These are phyloP conservation scores for Suhomyces bokatorum DNA, from an alignment of 1,139 yeast species.

Conservation along the genomic window DNA sequence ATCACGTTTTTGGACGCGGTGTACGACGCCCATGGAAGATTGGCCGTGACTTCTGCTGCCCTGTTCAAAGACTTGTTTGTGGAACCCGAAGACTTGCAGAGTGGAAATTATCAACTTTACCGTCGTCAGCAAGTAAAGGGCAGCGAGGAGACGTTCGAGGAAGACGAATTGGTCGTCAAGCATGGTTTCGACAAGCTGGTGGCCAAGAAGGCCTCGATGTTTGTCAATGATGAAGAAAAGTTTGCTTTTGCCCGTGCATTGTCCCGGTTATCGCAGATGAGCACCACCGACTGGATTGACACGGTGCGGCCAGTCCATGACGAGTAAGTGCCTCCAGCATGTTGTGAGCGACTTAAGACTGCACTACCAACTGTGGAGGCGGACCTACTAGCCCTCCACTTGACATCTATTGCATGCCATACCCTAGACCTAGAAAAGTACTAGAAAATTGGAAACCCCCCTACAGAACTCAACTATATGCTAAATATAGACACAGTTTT, in stretches of 20 bases:
- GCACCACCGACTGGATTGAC: conserved; percentile 89
- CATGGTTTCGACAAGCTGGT: conserved; percentile 75
- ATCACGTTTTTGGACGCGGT: conserved; percentile 95
- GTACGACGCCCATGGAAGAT: conserved; percentile 81
- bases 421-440: too few species aligned
- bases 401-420: too few species aligned
- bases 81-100: conserved; percentile 68
- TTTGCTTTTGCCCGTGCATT: conserved; percentile 96
- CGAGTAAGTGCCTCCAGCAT: neutral
- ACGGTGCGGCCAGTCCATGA: conserved; percentile 12
- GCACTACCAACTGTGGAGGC: too few species aligned
- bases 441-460: too few species aligned
- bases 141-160: conserved; percentile 45
- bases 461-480: too few species aligned
- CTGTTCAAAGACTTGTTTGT: conserved; percentile 83
- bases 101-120: conserved; percentile 55
- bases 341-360: too few species aligned
- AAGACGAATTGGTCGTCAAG: conserved; percentile 63
- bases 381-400: too few species aligned
- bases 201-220: conserved; percentile 78
- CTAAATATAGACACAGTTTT: too few species aligned
- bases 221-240: conserved; percentile 86
- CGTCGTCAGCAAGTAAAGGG: conserved; percentile 36
- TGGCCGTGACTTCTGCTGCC: conserved; percentile 87
- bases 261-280: conserved; percentile 89